phyloP scores from a whole-genome alignment of 768 basidiomycete genomes.

The Xerocomus potaroensis region DNA sequence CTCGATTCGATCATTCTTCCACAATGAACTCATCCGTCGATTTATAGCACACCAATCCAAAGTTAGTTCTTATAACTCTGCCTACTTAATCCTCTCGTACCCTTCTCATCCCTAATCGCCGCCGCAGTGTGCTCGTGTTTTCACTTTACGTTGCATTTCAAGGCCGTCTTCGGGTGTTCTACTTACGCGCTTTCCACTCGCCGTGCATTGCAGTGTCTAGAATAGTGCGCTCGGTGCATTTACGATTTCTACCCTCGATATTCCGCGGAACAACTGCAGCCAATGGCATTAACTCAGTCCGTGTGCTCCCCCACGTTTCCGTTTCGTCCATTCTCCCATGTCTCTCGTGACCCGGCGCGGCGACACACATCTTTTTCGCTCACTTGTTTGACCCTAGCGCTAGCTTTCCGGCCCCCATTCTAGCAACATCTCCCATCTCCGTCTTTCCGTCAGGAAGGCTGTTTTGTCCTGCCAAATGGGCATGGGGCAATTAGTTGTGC shows the following conservation, averaged over 20 bases:
- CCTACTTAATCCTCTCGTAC: too few species aligned
- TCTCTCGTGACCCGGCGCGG: background rate
- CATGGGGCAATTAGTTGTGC: constrained; percentile 3
- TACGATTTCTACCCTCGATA: background rate
- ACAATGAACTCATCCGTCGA: too few species aligned
- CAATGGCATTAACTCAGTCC: constrained; percentile 6
- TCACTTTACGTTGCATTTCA: constrained; percentile 12
- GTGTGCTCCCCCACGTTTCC: background rate
- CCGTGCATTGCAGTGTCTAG: constrained; percentile 9
- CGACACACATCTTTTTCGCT: constrained; percentile 1
- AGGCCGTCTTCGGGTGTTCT: constrained; percentile 8
- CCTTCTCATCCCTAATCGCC: too few species aligned
- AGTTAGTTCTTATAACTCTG: too few species aligned
- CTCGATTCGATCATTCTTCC: too few species aligned
- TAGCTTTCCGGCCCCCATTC: constrained; percentile 1
- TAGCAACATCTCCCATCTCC: too few species aligned
- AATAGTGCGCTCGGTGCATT: constrained; percentile 3
- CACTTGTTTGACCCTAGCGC: constrained; percentile 6
- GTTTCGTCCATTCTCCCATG: background rate
- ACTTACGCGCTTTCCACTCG: constrained; percentile 11
- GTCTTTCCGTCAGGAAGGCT: constrained; percentile 1
- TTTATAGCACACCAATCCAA: too few species aligned
- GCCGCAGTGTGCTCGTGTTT: too few species aligned
- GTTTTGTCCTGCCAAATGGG: background rate
- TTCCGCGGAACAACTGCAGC: constrained; percentile 15